A percentile compares a stretch with the other conserved stretches of the same genome.
These are phyloP conservation scores for Chenopodium suecicum DNA, from an alignment of 148 eudicot species.

Conservation along the genomic window DNA sequence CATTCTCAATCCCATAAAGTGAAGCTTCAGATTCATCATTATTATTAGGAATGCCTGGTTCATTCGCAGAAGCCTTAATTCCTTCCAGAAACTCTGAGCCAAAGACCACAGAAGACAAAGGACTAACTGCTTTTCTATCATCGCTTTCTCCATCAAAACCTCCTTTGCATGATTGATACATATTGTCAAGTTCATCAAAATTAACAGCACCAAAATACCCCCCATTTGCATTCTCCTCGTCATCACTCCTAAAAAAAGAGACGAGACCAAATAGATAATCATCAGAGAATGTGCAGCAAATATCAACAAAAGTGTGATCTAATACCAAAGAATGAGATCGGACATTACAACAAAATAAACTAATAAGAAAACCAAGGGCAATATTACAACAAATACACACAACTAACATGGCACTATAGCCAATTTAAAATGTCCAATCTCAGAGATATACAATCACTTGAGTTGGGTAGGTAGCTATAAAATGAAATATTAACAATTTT, in stretches of 20 bases:
- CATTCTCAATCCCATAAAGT: slow-evolving; percentile 47
- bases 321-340: not conserved
- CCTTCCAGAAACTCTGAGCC: slow-evolving; percentile 45
- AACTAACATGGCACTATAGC: not conserved
- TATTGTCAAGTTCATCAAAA: slow-evolving; percentile 48
- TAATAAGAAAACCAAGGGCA: slow-evolving; percentile 3
- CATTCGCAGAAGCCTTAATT: slow-evolving; percentile 40
- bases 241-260: slow-evolving; percentile 56
- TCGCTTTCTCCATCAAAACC: slow-evolving; percentile 44
- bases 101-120: slow-evolving; percentile 34
- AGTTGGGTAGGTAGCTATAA: not conserved
- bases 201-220: slow-evolving; percentile 48
- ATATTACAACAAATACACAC: not conserved
- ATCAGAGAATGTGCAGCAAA: slow-evolving; percentile 2
- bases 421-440: not conserved
- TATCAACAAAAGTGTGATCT: not conserved
- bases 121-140: slow-evolving; percentile 45
- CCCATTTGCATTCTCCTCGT: slow-evolving; percentile 47
- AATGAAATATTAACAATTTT: not conserved
- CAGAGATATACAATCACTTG: not conserved
- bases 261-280: not conserved
- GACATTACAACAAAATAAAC: not conserved
- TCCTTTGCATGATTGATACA: slow-evolving; percentile 45
- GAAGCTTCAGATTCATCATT: slow-evolving; percentile 66
- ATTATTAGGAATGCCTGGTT: slow-evolving; percentile 39